phyloP scores from a whole-genome alignment of 768 basidiomycete genomes.

The Russula lepida region DNA sequence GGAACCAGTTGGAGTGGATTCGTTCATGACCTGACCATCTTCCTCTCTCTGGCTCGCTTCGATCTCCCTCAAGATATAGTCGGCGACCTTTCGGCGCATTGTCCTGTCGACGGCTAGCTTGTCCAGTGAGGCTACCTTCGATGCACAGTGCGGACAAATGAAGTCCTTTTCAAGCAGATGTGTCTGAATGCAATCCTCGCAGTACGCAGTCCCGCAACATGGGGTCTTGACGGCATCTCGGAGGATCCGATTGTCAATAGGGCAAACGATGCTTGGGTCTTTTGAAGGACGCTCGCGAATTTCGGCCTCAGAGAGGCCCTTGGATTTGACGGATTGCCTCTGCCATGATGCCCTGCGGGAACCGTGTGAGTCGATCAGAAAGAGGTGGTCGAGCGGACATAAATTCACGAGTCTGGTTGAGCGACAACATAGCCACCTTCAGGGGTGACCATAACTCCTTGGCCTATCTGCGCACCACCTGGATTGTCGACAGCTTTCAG shows the following conservation, averaged over 20 bases:
- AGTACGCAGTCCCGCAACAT: slow-evolving; percentile 84
- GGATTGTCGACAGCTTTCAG: slow-evolving; percentile 92
- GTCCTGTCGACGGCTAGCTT: slow-evolving; percentile 76
- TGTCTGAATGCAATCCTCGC: slow-evolving; percentile 96
- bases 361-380: neutral
- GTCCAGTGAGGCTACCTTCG: slow-evolving; percentile 83
- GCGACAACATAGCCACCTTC: slow-evolving; percentile 98
- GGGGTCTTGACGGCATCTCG: slow-evolving; percentile 94
- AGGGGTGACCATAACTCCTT: slow-evolving; percentile 96
- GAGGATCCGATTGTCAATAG: slow-evolving; percentile 88
- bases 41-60: slow-evolving; percentile 68
- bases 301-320: slow-evolving; percentile 79
- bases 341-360: slow-evolving; percentile 81
- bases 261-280: slow-evolving; percentile 74
- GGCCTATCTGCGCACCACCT: slow-evolving; percentile 55
- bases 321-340: slow-evolving; percentile 73
- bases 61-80: slow-evolving; percentile 75
- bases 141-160: slow-evolving; percentile 82
- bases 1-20: slow-evolving; percentile 6
- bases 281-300: slow-evolving; percentile 78
- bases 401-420: slow-evolving; percentile 83
- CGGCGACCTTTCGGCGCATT: slow-evolving; percentile 64
- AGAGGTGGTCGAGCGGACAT: neutral
- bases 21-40: slow-evolving; percentile 21
- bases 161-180: slow-evolving; percentile 93